Evolutionary conservation across 257 asterid genomes (phyloP).

Genomic region (Solanum chiquidenum): DNA sequence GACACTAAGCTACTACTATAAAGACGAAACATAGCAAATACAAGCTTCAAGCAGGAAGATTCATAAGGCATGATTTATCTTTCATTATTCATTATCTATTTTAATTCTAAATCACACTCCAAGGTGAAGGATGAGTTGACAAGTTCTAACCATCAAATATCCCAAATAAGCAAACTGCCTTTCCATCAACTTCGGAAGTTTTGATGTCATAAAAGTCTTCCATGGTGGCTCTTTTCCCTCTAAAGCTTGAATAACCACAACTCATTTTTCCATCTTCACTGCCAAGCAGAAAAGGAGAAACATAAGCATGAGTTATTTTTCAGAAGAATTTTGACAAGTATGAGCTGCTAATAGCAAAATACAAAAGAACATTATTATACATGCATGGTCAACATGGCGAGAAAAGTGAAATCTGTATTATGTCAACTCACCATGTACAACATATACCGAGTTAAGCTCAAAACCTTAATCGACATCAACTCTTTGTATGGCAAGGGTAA

Average conservation of each 20-base stretch:
- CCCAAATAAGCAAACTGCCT: constrained; percentile 77
- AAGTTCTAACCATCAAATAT: constrained; percentile 82
- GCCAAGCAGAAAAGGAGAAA: constrained; percentile 28
- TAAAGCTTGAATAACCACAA: constrained; percentile 90
- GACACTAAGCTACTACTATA: background rate
- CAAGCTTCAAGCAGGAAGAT: background rate
- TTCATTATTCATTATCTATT: background rate
- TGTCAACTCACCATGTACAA: background rate
- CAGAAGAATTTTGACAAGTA: background rate
- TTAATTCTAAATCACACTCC: background rate
- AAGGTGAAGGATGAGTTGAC: background rate
- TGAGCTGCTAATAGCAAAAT: background rate
- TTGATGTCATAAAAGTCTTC: constrained; percentile 93
- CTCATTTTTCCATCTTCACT: constrained; percentile 80
- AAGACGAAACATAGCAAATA: background rate
- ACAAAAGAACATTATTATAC: background rate
- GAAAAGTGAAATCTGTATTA: background rate
- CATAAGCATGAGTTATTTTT: background rate
- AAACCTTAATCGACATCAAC: background rate
- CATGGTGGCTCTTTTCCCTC: constrained; percentile 96
- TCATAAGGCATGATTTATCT: background rate
- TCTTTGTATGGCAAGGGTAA: background rate
- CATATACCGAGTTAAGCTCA: background rate
- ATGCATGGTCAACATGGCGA: background rate
- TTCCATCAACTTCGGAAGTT: constrained; percentile 60